Conservation (phyloP, 106 monocot genomes). For the Acorus calamus region DNA sequence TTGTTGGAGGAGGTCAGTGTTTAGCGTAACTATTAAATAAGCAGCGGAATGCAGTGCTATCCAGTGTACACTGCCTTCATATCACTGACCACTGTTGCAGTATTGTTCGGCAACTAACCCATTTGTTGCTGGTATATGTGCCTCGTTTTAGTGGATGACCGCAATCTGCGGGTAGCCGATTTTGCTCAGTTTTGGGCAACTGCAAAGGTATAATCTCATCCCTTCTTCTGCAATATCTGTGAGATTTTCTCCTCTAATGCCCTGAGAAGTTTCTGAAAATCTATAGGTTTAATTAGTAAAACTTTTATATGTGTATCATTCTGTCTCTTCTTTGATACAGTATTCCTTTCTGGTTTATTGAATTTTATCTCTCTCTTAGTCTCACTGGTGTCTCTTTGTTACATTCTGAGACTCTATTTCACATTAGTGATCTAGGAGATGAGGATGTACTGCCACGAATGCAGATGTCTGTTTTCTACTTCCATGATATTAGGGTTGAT, state of each 20-base stretch:
- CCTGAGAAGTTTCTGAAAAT: background rate
- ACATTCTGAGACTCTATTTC: too few relatives aligned
- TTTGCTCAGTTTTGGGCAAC: slow-evolving; percentile 99
- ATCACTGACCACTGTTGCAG: slow-evolving; percentile 73
- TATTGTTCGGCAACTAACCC: slow-evolving; percentile 80
- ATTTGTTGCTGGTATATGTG: slow-evolving; percentile 90
- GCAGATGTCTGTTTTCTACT: too few relatives aligned
- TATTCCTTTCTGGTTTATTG: too few relatives aligned
- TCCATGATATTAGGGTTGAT: too few relatives aligned
- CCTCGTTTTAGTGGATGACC: slow-evolving; percentile 99
- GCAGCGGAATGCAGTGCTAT: slow-evolving; percentile 35
- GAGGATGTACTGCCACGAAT: too few relatives aligned
- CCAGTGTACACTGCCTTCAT: slow-evolving; percentile 51
- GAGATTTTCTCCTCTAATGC: slow-evolving; percentile 22
- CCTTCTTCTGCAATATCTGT: slow-evolving; percentile 24
- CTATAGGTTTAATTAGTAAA: too few relatives aligned
- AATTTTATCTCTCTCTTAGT: too few relatives aligned
- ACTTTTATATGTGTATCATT: too few relatives aligned
- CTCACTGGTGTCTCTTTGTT: too few relatives aligned
- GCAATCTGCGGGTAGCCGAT: slow-evolving; percentile 99
- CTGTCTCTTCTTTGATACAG: too few relatives aligned
- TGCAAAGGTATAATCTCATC: slow-evolving; percentile 84
- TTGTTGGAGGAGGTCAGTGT: slow-evolving; percentile 20
- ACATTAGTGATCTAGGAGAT: too few relatives aligned
- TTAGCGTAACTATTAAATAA: slow-evolving; percentile 45